phyloP scores from a whole-genome alignment of 2,329 filamentous ascomycete genomes.

The Massarina eburnea region DNA sequence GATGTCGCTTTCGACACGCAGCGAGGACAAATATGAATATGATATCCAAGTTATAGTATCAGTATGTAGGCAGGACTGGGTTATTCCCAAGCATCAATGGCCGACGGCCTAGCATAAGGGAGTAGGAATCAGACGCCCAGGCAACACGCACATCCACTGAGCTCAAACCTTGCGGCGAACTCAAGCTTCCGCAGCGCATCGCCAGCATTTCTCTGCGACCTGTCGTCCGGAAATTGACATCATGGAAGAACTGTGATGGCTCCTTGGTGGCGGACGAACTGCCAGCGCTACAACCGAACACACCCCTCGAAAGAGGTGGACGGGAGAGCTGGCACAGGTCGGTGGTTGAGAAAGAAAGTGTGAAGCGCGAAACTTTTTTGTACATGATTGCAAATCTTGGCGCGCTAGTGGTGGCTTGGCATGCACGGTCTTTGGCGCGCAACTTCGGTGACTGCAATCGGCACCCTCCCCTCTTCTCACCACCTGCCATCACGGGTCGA shows the following conservation, averaged over 20 bases:
- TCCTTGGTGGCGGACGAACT: conserved; percentile 74
- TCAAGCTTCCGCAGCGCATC: conserved; percentile 57
- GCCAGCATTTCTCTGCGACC: conserved; percentile 83
- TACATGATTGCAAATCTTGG: conserved; percentile 15
- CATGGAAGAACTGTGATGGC: conserved; percentile 69
- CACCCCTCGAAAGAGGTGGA: conserved; percentile 48
- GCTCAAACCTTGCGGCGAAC: conserved; percentile 41
- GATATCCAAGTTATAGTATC: background rate
- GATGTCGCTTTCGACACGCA: background rate
- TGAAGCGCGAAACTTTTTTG: conserved; percentile 31
- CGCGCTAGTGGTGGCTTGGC: conserved; percentile 8
- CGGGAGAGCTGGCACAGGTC: conserved; percentile 90
- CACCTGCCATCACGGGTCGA: background rate
- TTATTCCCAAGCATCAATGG: conserved; percentile 87
- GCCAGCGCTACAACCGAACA: conserved; percentile 78
- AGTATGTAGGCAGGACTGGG: conserved; percentile 72
- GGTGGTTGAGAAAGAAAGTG: conserved; percentile 45
- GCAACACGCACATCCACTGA: conserved; percentile 35
- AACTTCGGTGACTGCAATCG: conserved; percentile 9
- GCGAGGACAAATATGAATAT: background rate
- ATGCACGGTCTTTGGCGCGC: conserved; percentile 22
- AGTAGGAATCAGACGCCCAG: conserved; percentile 47
- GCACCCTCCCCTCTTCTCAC: background rate
- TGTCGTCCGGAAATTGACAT: conserved; percentile 95
- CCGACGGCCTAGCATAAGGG: conserved; percentile 89